These are phyloP conservation scores for Phytophthora sansomeana DNA, from an alignment of 352 stramenopile genomes.

Conservation along the genomic window DNA sequence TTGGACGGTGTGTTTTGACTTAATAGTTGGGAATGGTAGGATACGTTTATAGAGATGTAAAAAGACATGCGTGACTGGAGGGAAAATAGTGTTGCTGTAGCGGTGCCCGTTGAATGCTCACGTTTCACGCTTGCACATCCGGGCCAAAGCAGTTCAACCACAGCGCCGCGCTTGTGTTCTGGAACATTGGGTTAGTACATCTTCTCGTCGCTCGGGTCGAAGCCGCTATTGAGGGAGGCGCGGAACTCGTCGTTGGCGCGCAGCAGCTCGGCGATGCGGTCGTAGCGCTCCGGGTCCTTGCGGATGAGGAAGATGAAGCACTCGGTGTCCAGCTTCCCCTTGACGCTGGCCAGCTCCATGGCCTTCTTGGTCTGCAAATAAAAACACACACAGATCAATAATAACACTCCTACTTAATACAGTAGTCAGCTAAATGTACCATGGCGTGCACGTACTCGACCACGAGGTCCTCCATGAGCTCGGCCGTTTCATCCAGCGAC, in stretches of 20 bases:
- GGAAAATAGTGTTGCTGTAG: background rate
- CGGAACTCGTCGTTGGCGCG: conserved; percentile 89
- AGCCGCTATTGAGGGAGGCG: conserved; percentile 87
- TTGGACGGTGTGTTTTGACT: no score
- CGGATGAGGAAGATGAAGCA: conserved; percentile 92
- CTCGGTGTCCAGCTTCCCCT: conserved; percentile 88
- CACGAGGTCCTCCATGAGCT: conserved; percentile 89
- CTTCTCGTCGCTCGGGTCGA: conserved; percentile 90
- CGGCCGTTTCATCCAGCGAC: conserved; percentile 72
- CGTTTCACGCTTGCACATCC: conserved; percentile 34
- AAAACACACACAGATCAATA: background rate
- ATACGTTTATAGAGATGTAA: no score
- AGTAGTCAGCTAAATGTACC: conserved; percentile 45
- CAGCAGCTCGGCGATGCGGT: conserved; percentile 83
- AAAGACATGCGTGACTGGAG: no score
- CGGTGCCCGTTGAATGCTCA: conserved; percentile 16
- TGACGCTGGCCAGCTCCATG: conserved; percentile 81
- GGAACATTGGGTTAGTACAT: conserved; percentile 66
- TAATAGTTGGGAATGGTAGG: no score
- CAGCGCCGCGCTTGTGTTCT: conserved; percentile 11
- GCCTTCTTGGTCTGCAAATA: conserved; percentile 83
- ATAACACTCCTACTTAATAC: background rate
- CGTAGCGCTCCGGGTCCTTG: conserved; percentile 85
- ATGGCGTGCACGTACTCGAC: conserved; percentile 86
- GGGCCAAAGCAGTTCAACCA: conserved; percentile 29